A percentile compares a stretch with the other conserved stretches of the same genome.
Evolutionary conservation across 2,329 filamentous ascomycete genomes (phyloP).

Genomic region (Sclerotinia borealis): DNA sequence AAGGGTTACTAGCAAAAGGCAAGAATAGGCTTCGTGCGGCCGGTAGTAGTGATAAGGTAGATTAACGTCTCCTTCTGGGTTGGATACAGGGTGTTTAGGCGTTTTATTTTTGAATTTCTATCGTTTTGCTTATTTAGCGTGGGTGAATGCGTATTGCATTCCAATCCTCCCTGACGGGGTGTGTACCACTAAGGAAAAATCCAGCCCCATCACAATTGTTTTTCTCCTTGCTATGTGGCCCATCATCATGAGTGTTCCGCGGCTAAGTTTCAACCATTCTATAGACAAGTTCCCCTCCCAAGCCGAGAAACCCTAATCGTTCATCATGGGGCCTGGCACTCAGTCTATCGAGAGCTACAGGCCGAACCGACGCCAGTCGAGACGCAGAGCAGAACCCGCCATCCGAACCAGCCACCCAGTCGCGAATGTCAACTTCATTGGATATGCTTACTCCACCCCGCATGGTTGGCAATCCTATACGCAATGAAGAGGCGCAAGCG

Average conservation of each 20-base stretch:
- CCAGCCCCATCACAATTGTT: conserved; percentile 26
- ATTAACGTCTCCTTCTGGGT: conserved; percentile 50
- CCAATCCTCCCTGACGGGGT: conserved; percentile 29
- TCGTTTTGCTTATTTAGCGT: conserved; percentile 26
- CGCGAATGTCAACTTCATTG: background rate
- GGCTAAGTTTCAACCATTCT: conserved; percentile 30
- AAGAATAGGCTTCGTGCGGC: conserved; percentile 66
- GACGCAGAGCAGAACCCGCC: background rate
- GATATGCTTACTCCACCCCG: background rate
- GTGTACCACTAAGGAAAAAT: conserved; percentile 33
- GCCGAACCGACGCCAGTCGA: background rate
- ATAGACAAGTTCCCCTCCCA: conserved; percentile 35
- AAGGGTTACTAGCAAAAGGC: conserved; percentile 85
- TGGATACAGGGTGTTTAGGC: conserved; percentile 28
- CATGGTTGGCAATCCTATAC: background rate
- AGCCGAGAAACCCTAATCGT: conserved; percentile 35
- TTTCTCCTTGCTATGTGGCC: conserved; percentile 25
- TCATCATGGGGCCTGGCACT: conserved; percentile 39
- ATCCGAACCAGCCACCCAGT: conserved; percentile 1
- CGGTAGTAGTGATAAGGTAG: conserved; percentile 75
- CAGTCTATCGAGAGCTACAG: conserved; percentile 6
- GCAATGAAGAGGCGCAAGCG: background rate
- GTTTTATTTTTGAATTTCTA: conserved; percentile 22
- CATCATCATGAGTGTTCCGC: conserved; percentile 27
- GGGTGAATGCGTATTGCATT: conserved; percentile 20